These are phyloP conservation scores for Daldinia decipiens DNA, from an alignment of 495 filamentous ascomycete species.

Conservation along the genomic window DNA sequence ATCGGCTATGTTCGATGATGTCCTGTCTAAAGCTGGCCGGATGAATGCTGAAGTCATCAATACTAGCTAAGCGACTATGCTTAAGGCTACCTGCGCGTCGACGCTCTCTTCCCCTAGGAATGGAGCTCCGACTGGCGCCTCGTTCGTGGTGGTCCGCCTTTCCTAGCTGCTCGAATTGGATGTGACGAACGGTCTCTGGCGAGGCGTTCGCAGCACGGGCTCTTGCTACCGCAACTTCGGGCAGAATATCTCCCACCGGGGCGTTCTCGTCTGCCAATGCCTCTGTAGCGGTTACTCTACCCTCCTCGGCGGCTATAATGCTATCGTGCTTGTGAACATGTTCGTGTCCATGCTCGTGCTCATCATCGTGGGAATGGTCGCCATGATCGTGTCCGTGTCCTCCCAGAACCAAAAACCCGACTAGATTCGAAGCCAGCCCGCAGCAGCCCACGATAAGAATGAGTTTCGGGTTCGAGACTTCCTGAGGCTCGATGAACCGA, in stretches of 20 bases:
- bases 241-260: constrained; percentile 55
- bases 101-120: constrained; percentile 56
- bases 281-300: constrained; percentile 29
- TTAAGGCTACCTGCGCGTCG: constrained; percentile 64
- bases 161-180: constrained; percentile 45
- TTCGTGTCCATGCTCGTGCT: constrained; percentile 54
- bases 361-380: constrained; percentile 59
- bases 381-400: constrained; percentile 84
- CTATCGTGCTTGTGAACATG: constrained; percentile 50
- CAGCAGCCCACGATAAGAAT: constrained; percentile 88
- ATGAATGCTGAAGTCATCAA: constrained; percentile 82
- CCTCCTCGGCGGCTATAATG: constrained; percentile 45
- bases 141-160: constrained; percentile 40
- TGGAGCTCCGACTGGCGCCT: constrained; percentile 49
- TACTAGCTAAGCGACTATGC: constrained; percentile 62
- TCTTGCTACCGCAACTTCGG: constrained; percentile 54
- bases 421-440: constrained; percentile 87
- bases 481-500: constrained; percentile 86
- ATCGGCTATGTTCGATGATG: constrained; percentile 80
- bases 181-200: constrained; percentile 49
- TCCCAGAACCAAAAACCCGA: constrained; percentile 90
- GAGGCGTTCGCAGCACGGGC: constrained; percentile 43
- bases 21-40: constrained; percentile 91
- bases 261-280: constrained; percentile 44
- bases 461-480: constrained; percentile 81